These are phyloP conservation scores for Punica granatum DNA, from an alignment of 345 rosid species.

Conservation along the genomic window DNA sequence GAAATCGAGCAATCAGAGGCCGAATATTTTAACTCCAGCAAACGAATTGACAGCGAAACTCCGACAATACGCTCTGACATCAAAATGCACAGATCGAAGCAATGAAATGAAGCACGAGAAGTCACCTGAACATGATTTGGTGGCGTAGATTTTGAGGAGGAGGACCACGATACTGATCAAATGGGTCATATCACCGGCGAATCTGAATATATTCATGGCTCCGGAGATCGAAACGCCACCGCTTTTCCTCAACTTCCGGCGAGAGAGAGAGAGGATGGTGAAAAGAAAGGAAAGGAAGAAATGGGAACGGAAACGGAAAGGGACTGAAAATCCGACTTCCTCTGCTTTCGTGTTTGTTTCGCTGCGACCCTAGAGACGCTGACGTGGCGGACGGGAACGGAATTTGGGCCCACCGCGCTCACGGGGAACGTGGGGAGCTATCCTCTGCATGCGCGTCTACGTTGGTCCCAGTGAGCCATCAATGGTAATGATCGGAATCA, in stretches of 20 bases:
- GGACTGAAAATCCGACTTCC: not conserved
- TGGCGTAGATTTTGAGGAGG: constrained; percentile 96
- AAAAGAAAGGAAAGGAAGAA: not conserved
- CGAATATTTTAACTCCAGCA: not conserved
- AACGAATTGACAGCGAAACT: not conserved
- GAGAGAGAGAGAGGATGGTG: not conserved
- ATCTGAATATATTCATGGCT: constrained; percentile 88
- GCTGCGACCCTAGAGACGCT: not conserved
- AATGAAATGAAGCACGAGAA: constrained; percentile 1
- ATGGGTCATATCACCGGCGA: constrained; percentile 95
- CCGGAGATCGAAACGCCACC: not conserved
- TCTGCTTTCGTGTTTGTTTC: not conserved
- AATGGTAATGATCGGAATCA: no score
- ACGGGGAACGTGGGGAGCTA: not conserved
- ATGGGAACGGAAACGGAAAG: not conserved
- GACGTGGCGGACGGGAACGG: constrained; percentile 28
- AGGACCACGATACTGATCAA: constrained; percentile 76
- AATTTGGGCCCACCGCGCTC: constrained; percentile 8
- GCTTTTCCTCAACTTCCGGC: not conserved
- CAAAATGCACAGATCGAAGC: not conserved
- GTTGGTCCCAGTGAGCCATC: not conserved
- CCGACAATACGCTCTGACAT: not conserved
- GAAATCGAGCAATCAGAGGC: not conserved
- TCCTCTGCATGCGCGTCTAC: not conserved
- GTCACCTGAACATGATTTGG: constrained; percentile 85